Percentiles rank a stretch among this genome's conserved stretches.
Evolutionary conservation across 306 rosid species (phyloP).

Genomic region (Glycine tomentella): DNA sequence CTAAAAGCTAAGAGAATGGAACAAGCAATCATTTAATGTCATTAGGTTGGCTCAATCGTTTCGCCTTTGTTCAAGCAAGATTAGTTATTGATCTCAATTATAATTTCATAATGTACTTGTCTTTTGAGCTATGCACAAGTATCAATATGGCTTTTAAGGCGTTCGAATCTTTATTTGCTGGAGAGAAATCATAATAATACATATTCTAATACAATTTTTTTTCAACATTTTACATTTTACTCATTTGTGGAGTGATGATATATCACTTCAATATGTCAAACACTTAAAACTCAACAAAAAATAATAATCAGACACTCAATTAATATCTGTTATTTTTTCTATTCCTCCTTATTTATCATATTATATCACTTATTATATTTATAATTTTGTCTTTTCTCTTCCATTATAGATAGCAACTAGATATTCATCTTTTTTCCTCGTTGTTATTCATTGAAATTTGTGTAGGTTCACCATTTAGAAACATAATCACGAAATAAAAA

Average conservation of each 20-base stretch:
- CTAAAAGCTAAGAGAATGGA: no score
- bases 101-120: neutral
- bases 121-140: constrained; percentile 26
- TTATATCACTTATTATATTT: neutral
- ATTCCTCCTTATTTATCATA: neutral
- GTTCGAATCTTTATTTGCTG: neutral
- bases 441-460: neutral
- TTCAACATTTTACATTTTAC: no score
- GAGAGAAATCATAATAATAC: neutral
- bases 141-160: constrained; percentile 32
- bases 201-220: neutral
- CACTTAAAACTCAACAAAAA: no score
- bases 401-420: neutral
- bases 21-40: constrained; percentile 3
- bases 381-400: neutral
- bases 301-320: no score
- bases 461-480: neutral
- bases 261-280: no score
- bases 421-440: neutral
- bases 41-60: constrained; percentile 2
- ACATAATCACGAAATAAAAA: neutral
- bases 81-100: constrained; percentile 8
- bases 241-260: neutral
- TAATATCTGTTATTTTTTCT: neutral
- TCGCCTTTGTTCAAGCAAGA: neutral